Conservation (phyloP, 1,284 basidiomycete species). For the Cryptococcus depauperatus region DNA sequence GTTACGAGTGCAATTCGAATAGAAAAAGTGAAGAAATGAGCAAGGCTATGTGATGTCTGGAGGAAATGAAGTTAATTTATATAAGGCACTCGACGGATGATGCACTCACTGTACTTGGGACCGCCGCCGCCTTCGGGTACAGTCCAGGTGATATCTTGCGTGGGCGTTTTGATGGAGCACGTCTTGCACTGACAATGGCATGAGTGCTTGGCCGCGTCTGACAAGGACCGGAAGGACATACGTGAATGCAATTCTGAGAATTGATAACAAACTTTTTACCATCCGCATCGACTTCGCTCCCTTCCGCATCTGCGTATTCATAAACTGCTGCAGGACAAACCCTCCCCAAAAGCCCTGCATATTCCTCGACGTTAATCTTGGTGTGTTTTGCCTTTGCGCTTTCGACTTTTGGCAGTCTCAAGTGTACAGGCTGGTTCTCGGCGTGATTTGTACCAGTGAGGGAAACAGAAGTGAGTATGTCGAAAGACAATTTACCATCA, state of each 20-base stretch:
- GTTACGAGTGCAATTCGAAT: too few species aligned
- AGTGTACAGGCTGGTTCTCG: conserved; percentile 89
- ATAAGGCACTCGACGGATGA: too few species aligned
- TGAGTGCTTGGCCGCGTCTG: conserved; percentile 6
- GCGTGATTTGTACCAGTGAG: conserved; percentile 94
- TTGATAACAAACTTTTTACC: conserved; percentile 95
- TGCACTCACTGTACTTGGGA: conserved; percentile 74
- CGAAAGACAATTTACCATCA: conserved; percentile 86
- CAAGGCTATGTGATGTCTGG: too few species aligned
- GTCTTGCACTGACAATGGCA: conserved; percentile 64
- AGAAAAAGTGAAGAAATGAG: too few species aligned
- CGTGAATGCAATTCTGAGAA: conserved; percentile 59
- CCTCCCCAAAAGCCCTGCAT: conserved; percentile 74
- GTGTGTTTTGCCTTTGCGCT: conserved; percentile 61
- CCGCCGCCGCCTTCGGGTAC: conserved; percentile 87
- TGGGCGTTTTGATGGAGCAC: conserved; percentile 83
- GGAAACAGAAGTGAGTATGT: conserved; percentile 82
- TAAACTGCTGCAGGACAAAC: conserved; percentile 96
- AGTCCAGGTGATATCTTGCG: conserved; percentile 89
- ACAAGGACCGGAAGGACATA: conserved; percentile 19
- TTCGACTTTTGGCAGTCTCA: conserved; percentile 55
- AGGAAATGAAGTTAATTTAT: too few species aligned
- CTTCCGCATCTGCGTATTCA: conserved; percentile 74
- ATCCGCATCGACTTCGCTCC: conserved; percentile 50
- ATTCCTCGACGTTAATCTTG: conserved; percentile 64